Conservation (phyloP, 2,329 filamentous ascomycete species). For the Fusarium cyanostomum region DNA sequence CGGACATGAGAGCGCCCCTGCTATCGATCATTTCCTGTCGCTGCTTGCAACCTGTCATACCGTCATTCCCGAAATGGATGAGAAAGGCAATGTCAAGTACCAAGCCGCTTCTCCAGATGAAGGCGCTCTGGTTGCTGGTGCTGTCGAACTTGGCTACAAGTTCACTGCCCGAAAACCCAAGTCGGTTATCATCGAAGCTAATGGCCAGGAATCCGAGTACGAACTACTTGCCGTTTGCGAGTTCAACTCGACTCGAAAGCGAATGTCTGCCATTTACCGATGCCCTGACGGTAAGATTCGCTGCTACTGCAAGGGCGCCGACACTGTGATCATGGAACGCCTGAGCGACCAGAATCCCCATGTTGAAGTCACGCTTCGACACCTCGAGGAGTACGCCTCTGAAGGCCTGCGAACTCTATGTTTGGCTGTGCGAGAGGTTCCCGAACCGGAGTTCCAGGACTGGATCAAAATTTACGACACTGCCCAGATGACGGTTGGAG, state of each 20-base stretch:
- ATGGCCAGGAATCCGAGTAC: slow-evolving; percentile 79
- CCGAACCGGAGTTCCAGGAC: slow-evolving; percentile 87
- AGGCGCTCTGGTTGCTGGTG: slow-evolving; percentile 94
- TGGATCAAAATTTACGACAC: slow-evolving; percentile 90
- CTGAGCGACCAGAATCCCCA: slow-evolving; percentile 84
- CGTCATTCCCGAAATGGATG: slow-evolving; percentile 89
- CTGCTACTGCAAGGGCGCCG: slow-evolving; percentile 94
- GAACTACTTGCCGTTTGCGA: slow-evolving; percentile 96
- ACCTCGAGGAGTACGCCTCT: slow-evolving; percentile 98
- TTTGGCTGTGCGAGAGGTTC: slow-evolving; percentile 90
- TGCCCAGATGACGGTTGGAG: slow-evolving; percentile 88
- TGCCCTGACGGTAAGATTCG: slow-evolving; percentile 96
- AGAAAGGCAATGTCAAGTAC: slow-evolving; percentile 90
- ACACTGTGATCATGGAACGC: slow-evolving; percentile 96
- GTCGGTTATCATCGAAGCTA: slow-evolving; percentile 83
- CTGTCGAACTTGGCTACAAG: slow-evolving; percentile 83
- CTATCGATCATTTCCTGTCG: slow-evolving; percentile 82
- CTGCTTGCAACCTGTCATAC: slow-evolving; percentile 93
- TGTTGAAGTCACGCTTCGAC: slow-evolving; percentile 88
- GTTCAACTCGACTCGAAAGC: slow-evolving; percentile 92
- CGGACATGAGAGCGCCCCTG: slow-evolving; percentile 58
- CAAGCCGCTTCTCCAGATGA: slow-evolving; percentile 98
- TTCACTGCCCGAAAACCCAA: slow-evolving; percentile 92
- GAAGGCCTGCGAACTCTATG: slow-evolving; percentile 95
- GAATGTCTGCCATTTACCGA: slow-evolving; percentile 97